A percentile compares a stretch with the other conserved stretches of the same genome.
These are phyloP conservation scores for Collybia mongolica DNA, from an alignment of 768 basidiomycete genomes.

Conservation along the genomic window DNA sequence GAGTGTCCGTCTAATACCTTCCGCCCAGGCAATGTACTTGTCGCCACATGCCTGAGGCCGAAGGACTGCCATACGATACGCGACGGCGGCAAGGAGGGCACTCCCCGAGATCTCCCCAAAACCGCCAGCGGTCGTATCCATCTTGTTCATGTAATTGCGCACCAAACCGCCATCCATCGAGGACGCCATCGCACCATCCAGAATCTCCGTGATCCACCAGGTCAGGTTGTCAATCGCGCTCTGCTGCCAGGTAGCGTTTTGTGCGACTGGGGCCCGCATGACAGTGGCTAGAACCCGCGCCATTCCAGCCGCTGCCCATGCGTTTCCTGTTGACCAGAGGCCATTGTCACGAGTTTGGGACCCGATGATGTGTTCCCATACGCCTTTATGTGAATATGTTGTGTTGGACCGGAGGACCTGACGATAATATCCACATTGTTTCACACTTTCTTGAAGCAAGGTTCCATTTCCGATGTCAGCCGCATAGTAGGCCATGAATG, in stretches of 20 bases:
- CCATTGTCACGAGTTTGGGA: conserved; percentile 36
- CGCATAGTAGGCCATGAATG: conserved; percentile 48
- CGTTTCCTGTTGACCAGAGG: conserved; percentile 58
- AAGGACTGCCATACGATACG: conserved; percentile 40
- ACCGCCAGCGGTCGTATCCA: conserved; percentile 22
- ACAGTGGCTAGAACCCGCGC: conserved; percentile 53
- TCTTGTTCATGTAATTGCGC: conserved; percentile 39
- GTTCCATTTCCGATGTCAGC: conserved; percentile 33
- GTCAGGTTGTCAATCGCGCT: conserved; percentile 29
- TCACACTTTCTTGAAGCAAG: conserved; percentile 33
- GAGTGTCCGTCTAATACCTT: conserved; percentile 23
- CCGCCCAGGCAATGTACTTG: conserved; percentile 35
- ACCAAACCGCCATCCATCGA: conserved; percentile 32
- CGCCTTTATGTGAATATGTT: conserved; percentile 19
- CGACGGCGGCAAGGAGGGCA: conserved; percentile 35
- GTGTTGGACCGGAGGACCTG: conserved; percentile 31
- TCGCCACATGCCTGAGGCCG: conserved; percentile 25
- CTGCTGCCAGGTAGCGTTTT: conserved; percentile 15
- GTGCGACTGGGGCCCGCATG: conserved; percentile 35
- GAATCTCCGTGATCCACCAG: conserved; percentile 41
- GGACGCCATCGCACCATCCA: conserved; percentile 37
- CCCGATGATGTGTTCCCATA: conserved; percentile 47
- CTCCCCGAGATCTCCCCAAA: conserved; percentile 47
- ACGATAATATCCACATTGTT: conserved; percentile 38
- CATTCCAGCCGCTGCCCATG: conserved; percentile 72